These are phyloP conservation scores for Coemansia aciculifera DNA, from an alignment of 192 early-diverging fungal species.

Conservation along the genomic window DNA sequence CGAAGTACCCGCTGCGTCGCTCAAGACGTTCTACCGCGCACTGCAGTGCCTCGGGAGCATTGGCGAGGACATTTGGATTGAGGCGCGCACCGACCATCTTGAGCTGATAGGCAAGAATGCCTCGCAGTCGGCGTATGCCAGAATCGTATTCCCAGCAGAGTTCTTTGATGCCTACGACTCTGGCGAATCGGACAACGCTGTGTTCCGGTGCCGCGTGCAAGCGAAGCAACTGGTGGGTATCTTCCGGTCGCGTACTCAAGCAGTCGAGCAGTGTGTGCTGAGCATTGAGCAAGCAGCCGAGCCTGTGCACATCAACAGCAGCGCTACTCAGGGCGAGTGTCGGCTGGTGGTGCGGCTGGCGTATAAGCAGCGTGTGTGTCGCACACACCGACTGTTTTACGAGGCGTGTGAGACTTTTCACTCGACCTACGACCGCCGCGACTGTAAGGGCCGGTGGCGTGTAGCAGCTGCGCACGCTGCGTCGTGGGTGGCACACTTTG, in stretches of 20 bases:
- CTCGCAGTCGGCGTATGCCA: slow-evolving; percentile 65
- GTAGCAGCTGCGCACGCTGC: slow-evolving; percentile 43
- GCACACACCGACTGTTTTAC: slow-evolving; percentile 54
- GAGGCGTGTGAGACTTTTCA: slow-evolving; percentile 48
- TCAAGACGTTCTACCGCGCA: slow-evolving; percentile 57
- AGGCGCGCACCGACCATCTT: slow-evolving; percentile 57
- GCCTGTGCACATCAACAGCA: slow-evolving; percentile 13
- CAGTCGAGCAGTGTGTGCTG: slow-evolving; percentile 36
- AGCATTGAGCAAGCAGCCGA: slow-evolving; percentile 37
- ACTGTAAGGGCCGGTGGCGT: slow-evolving; percentile 47
- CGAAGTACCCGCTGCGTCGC: slow-evolving; percentile 45
- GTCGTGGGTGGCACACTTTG: slow-evolving; percentile 53
- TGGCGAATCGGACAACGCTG: slow-evolving; percentile 11
- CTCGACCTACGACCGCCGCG: slow-evolving; percentile 36
- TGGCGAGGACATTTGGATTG: slow-evolving; percentile 64
- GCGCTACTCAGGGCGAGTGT: slow-evolving; percentile 19
- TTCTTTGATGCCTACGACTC: slow-evolving; percentile 70
- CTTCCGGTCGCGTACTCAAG: slow-evolving; percentile 39
- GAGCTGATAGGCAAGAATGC: slow-evolving; percentile 65
- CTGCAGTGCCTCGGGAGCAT: slow-evolving; percentile 63
- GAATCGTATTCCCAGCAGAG: slow-evolving; percentile 56
- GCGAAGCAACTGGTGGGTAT: slow-evolving; percentile 45
- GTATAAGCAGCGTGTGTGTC: slow-evolving; percentile 49
- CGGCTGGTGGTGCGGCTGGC: slow-evolving; percentile 45
- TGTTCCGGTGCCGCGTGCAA: slow-evolving; percentile 45